These are phyloP conservation scores for Annulohypoxylon stygium DNA, from an alignment of 495 filamentous ascomycete species.

Conservation along the genomic window DNA sequence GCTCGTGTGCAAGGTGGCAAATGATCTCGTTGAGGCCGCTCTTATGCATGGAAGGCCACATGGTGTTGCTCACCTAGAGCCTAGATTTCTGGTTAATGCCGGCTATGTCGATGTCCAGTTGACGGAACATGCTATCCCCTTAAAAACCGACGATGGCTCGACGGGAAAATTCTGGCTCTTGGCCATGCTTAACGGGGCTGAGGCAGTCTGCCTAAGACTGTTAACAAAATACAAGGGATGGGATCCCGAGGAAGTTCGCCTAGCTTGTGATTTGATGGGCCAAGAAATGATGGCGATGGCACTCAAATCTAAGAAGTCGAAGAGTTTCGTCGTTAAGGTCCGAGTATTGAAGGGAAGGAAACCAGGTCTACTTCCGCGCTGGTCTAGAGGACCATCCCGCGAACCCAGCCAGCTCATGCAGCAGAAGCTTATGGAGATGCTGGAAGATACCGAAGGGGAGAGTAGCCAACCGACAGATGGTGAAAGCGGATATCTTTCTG, in stretches of 20 bases:
- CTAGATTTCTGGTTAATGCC: conserved; percentile 61
- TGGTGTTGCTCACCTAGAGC: conserved; percentile 68
- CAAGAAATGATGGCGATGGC: conserved; percentile 66
- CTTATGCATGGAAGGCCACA: conserved; percentile 61
- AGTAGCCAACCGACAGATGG: conserved; percentile 30
- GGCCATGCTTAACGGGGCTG: conserved; percentile 72
- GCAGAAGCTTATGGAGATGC: conserved; percentile 24
- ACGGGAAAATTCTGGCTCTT: conserved; percentile 77
- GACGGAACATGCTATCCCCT: conserved; percentile 68
- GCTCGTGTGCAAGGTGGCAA: conserved; percentile 50
- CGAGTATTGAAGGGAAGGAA: conserved; percentile 70
- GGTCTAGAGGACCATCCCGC: conserved; percentile 42
- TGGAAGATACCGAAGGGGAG: conserved; percentile 33
- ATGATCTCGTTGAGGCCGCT: conserved; percentile 58
- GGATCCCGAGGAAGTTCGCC: conserved; percentile 66
- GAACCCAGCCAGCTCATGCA: conserved; percentile 45
- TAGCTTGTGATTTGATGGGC: conserved; percentile 67
- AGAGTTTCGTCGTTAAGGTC: conserved; percentile 61
- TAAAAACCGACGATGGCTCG: conserved; percentile 68
- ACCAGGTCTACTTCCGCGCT: conserved; percentile 51
- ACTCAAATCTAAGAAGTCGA: conserved; percentile 55
- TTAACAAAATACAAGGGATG: conserved; percentile 71
- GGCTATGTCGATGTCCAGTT: conserved; percentile 74
- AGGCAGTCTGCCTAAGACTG: conserved; percentile 70
- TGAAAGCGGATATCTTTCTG: conserved; percentile 39